These are phyloP conservation scores for Mortierella sp. DNA, from an alignment of 371 early-diverging fungal species.

Conservation along the genomic window DNA sequence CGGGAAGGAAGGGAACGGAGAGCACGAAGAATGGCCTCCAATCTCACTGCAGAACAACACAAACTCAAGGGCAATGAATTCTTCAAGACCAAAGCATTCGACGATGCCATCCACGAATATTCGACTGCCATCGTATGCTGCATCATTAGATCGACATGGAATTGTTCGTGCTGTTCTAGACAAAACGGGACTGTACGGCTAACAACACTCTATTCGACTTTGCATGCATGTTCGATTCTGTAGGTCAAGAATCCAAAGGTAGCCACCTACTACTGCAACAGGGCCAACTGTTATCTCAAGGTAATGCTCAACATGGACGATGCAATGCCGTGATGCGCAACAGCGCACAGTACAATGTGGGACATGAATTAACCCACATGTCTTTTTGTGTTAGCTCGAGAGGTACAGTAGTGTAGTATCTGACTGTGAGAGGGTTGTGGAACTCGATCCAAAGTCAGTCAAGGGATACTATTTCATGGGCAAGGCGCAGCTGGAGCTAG, in stretches of 20 bases:
- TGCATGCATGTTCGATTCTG: too few relatives aligned
- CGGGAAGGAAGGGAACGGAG: not conserved
- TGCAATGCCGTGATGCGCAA: too few relatives aligned
- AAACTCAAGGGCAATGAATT: constrained; percentile 67
- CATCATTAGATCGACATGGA: too few relatives aligned
- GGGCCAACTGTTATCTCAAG: constrained; percentile 81
- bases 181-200: too few relatives aligned
- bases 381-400: constrained; percentile 56
- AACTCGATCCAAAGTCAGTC: constrained; percentile 72
- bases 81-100: constrained; percentile 66
- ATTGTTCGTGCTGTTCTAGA: too few relatives aligned
- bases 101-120: constrained; percentile 80
- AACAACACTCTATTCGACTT: too few relatives aligned
- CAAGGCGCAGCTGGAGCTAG: constrained; percentile 46
- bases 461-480: constrained; percentile 76
- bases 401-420: constrained; percentile 66
- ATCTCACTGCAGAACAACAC: constrained; percentile 56
- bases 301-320: too few relatives aligned
- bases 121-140: constrained; percentile 75
- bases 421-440: constrained; percentile 80
- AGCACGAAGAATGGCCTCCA: constrained; percentile 24
- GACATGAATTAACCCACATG: not conserved
- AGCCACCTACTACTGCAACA: constrained; percentile 80
- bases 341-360: not conserved
- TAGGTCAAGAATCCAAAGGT: constrained; percentile 75